Evolutionary conservation across 345 rosid genomes (phyloP), one percentile per base, ranked within the genome.

Genomic region (Erodium maritimum): DNA sequence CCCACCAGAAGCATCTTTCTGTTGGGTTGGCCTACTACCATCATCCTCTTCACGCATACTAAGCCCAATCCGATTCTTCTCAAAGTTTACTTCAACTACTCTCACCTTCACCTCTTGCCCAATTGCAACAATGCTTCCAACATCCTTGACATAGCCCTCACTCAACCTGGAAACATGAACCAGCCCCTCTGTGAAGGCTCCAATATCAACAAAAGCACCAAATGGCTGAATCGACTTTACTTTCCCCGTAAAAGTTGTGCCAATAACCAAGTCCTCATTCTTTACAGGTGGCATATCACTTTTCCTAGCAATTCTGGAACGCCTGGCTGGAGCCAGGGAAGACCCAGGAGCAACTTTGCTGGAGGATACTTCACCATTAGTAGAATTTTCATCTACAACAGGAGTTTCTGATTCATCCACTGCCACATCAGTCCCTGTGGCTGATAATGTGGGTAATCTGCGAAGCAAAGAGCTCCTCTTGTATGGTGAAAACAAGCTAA

Each of bases 161-260:
- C 95, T 88, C 79, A 91, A 57, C 73, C 69, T 78, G 56, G 96
- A 91, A 62, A 88, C 98, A 75, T 84, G 98, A 12, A 86, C 96
- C 64, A 88, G 67, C 33, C 98, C 95, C 66, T 88, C 93, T 52
- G 95, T 84, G 74, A 86, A 91, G 42, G 98, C 93, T 65, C 98
- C 96, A 60, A 88, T 81, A 70, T 79, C 82, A 57, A 88, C 75
- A 52, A 91, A 86, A 56, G 98, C 93, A 58, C 95, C 98, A 76
- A 91, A 91, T 56, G 95, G 95, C 72, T 91, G 96, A 61, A 88
- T 79, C 0, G 98, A 86, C 66, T 78, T 77, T 58, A 91, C 89
- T 88, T 88, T 88, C 61, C 96, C 95, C 51, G 82, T 86, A 71
- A 86, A 91, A 11, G 67, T 73, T 33, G 91, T 91, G 51, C 98